Base-by-base conservation (phyloP, 2,329 filamentous ascomycete genomes). In the Rhinocladiella mackenziei region DNA sequence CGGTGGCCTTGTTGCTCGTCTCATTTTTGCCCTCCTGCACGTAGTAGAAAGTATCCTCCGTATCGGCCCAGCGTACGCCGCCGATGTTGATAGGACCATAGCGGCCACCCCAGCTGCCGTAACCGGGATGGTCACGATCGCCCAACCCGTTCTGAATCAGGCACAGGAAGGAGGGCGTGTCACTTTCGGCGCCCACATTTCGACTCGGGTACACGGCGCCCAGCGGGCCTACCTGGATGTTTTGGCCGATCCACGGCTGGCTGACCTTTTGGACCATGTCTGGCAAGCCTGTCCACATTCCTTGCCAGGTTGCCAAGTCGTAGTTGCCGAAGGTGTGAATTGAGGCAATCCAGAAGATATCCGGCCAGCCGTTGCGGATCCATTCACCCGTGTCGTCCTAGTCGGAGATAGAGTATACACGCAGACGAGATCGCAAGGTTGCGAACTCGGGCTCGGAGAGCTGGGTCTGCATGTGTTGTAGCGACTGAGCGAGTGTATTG, bases 311-410 rank as follows among this genome's bases (percentile, higher is more conserved):
- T 0, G 77, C 76, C 39, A 70, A 54, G 2, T 65, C 67, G 48
- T 80, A 81, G 35, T 73, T 64, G 51, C 74, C 75, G 69, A 71
- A 80, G 5, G 68, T 75, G 54, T 80, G 77, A 1, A 78, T 58
- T 0, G 72, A 76, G 10, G 63, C 64, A 41, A 81, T 77, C 58
- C 77, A 80, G 52, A 76, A 73, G 5, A 80, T 56, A 18, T 75
- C 69, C 0, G 77, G 75, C 47, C 71, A 80, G 2, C 66, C 68
- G 33, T 65, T 60, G 11, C 77, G 70, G 25, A 81, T 73, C 76
- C 76, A 80, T 0, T 68, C 60, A 0, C 75, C 76, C 0, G 73
- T 71, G 48, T 81, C 71, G 48, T 80, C 77, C 51, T 80, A 77
- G 50, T 80, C 77, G 5, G 74, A 78, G 42, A 80, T 78, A 25